A percentile compares a stretch with the other conserved stretches of the same genome.
These are phyloP conservation scores for Zygosaccharomyces bisporus DNA, from an alignment of 805 yeast species.

Conservation along the genomic window DNA sequence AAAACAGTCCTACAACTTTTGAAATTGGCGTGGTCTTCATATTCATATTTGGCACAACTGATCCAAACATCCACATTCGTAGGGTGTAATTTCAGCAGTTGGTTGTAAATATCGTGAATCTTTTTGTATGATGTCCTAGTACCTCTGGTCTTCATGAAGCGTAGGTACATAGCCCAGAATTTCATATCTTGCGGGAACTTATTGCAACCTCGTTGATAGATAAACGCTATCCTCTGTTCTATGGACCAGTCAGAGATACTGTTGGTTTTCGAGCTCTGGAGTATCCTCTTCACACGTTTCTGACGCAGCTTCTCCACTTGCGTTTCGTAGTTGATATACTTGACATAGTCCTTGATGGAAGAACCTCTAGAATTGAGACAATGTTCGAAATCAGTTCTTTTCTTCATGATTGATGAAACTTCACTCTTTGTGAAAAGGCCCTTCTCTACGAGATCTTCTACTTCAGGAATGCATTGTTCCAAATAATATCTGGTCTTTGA, in stretches of 20 bases:
- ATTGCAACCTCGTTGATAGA: slow-evolving; percentile 77
- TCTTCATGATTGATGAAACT: slow-evolving; percentile 78
- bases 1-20: slow-evolving; percentile 82
- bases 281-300: slow-evolving; percentile 63
- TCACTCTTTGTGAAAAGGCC: slow-evolving; percentile 82
- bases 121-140: slow-evolving; percentile 61
- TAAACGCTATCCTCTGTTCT: slow-evolving; percentile 70
- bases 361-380: slow-evolving; percentile 81
- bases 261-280: slow-evolving; percentile 52
- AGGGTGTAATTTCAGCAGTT: slow-evolving; percentile 84
- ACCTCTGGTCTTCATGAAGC: slow-evolving; percentile 54
- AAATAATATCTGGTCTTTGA: slow-evolving; percentile 53
- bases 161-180: slow-evolving; percentile 75
- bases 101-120: slow-evolving; percentile 71
- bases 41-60: slow-evolving; percentile 90
- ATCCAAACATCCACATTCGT: slow-evolving; percentile 88
- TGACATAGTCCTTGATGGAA: slow-evolving; percentile 67
- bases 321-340: slow-evolving; percentile 75
- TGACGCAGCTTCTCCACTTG: slow-evolving; percentile 73
- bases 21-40: slow-evolving; percentile 82
- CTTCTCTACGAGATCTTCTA: slow-evolving; percentile 78
- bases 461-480: slow-evolving; percentile 81
- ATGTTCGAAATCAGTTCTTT: slow-evolving; percentile 95
- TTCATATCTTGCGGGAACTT: slow-evolving; percentile 73
- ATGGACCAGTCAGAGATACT: slow-evolving; percentile 86